These are phyloP conservation scores for Solanum lycopersicoides DNA, from an alignment of 257 asterid species.

Conservation along the genomic window DNA sequence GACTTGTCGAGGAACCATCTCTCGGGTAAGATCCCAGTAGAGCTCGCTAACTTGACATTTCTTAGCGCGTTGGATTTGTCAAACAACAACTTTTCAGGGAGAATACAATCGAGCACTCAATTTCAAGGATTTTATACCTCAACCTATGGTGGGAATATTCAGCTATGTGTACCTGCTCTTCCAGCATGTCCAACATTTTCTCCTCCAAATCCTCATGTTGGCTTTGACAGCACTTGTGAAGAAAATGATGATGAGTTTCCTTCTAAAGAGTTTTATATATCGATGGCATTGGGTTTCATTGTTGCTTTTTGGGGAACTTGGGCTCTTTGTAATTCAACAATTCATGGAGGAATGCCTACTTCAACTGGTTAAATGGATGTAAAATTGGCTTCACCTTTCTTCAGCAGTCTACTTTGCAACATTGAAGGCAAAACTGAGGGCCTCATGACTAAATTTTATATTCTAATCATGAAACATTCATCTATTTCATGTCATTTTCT, in stretches of 20 bases:
- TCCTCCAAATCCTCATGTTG: background rate
- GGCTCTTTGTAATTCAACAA: conserved; percentile 7
- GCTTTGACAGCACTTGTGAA: background rate
- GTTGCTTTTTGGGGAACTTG: conserved; percentile 22
- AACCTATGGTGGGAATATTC: conserved; percentile 9
- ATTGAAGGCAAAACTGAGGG: background rate
- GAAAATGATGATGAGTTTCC: background rate
- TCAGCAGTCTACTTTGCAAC: background rate
- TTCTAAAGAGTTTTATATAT: background rate
- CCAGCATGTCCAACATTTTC: background rate
- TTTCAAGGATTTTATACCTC: conserved; percentile 20
- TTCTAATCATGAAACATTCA: background rate
- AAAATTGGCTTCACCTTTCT: background rate
- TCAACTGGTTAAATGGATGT: background rate
- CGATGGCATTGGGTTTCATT: conserved; percentile 9
- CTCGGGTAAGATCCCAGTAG: background rate
- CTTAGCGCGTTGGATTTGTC: conserved; percentile 19
- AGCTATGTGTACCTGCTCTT: conserved; percentile 20
- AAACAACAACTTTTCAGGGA: conserved; percentile 17
- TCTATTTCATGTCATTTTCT: background rate
- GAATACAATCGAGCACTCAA: conserved; percentile 23
- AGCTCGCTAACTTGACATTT: background rate
- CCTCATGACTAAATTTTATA: background rate
- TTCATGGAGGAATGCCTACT: conserved; percentile 10
- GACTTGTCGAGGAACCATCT: conserved; percentile 3